These are phyloP conservation scores for Ciborinia camelliae DNA, from an alignment of 2,329 filamentous ascomycete species.

Conservation along the genomic window DNA sequence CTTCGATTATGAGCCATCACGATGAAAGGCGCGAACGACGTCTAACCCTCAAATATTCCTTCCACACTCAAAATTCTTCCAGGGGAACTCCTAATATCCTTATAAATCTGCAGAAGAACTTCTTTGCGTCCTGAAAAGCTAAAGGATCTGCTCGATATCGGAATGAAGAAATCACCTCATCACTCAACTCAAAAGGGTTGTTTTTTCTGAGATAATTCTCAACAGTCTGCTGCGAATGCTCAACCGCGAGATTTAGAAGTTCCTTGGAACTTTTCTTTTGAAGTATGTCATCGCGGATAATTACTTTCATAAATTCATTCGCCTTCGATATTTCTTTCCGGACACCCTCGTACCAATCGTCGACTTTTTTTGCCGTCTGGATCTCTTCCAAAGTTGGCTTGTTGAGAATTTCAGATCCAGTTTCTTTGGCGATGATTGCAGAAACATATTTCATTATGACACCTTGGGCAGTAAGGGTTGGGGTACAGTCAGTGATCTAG, in stretches of 20 bases:
- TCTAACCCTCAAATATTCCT: background rate
- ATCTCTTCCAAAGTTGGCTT: background rate
- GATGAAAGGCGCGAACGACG: too few relatives aligned
- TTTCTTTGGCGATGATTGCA: background rate
- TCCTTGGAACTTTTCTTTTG: background rate
- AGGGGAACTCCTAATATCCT: background rate
- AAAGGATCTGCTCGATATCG: background rate
- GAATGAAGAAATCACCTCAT: background rate
- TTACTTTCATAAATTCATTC: rapidly evolving
- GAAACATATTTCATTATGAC: background rate
- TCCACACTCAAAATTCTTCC: background rate
- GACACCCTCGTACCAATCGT: background rate
- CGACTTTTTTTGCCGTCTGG: background rate
- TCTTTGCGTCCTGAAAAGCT: background rate
- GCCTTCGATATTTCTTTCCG: background rate
- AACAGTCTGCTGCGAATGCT: background rate
- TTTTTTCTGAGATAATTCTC: background rate
- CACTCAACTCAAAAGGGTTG: background rate
- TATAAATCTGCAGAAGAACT: background rate
- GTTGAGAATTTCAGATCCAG: background rate
- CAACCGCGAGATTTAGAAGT: background rate
- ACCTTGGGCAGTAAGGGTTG: rapidly evolving
- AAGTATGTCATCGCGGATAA: background rate
- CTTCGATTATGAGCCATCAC: background rate
- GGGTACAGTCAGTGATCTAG: background rate